Evolutionary conservation across 2,329 filamentous ascomycete genomes (phyloP).

Genomic region (Exophiala spinifera): DNA sequence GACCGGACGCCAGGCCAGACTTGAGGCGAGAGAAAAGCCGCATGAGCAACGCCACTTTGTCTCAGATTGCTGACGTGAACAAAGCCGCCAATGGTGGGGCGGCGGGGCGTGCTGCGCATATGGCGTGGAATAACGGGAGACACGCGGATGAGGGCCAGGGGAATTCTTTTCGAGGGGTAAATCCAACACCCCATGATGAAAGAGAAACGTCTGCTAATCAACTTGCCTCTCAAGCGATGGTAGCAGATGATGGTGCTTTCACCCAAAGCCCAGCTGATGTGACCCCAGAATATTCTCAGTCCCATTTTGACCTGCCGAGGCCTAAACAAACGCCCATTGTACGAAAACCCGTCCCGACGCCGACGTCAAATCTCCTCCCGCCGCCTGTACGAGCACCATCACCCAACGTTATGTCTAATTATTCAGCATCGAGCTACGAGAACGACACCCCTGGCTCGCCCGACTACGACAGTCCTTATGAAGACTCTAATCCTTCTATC

Average conservation of each 20-base stretch:
- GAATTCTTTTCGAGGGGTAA: constrained; percentile 39
- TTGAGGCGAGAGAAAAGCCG: constrained; percentile 77
- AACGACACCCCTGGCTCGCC: constrained; percentile 63
- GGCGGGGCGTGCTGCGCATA: constrained; percentile 40
- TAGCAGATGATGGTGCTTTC: constrained; percentile 29
- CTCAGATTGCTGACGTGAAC: constrained; percentile 72
- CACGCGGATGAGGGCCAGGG: constrained; percentile 35
- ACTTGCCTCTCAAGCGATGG: constrained; percentile 25
- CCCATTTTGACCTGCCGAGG: constrained; percentile 44
- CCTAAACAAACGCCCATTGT: constrained; percentile 48
- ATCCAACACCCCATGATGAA: constrained; percentile 30
- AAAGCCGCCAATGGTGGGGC: constrained; percentile 36
- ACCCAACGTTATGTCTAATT: constrained; percentile 17
- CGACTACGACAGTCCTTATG: constrained; percentile 73
- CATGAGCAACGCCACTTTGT: constrained; percentile 76
- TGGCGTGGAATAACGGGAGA: constrained; percentile 39
- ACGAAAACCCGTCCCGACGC: constrained; percentile 30
- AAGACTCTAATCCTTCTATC: constrained; percentile 34
- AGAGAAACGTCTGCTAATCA: constrained; percentile 27
- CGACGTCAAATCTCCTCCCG: constrained; percentile 11
- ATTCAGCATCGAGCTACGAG: constrained; percentile 49
- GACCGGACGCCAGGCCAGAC: constrained; percentile 72
- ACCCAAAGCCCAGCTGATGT: constrained; percentile 20
- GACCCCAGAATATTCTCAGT: constrained; percentile 9
- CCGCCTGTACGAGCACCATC: constrained; percentile 38